These are phyloP conservation scores for Cenchrus purpureus DNA, from an alignment of 176 grass and related monocot genomes.

Conservation along the genomic window DNA sequence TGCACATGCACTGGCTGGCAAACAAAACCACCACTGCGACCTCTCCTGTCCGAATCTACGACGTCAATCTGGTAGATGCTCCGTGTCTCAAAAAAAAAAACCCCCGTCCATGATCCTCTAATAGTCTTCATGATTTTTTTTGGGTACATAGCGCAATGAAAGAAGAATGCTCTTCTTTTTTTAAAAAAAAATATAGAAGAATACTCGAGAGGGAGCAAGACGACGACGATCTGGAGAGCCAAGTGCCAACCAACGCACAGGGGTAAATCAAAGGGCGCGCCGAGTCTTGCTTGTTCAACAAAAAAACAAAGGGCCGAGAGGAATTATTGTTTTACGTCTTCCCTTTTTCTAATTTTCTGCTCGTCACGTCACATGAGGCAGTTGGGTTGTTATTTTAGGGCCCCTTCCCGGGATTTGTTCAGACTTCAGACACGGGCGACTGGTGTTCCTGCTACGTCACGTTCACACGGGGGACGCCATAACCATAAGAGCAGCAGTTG, in stretches of 20 bases:
- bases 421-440: background rate
- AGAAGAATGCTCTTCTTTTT: background rate
- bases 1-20: conserved; percentile 3
- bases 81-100: conserved; percentile 1
- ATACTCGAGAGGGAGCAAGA: background rate
- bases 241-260: conserved; percentile 28
- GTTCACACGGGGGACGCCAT: background rate
- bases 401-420: background rate
- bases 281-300: no score
- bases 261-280: background rate
- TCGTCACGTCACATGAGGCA: conserved; percentile 11
- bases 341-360: background rate
- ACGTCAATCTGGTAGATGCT: conserved; percentile 43
- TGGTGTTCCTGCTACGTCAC: conserved; percentile 8
- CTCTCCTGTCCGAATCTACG: conserved; percentile 40
- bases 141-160: no score
- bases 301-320: no score
- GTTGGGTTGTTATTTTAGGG: conserved; percentile 5
- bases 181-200: background rate
- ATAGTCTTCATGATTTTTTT: background rate
- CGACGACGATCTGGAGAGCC: background rate
- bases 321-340: background rate
- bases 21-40: conserved; percentile 28
- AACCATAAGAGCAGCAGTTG: background rate
- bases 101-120: background rate